A percentile compares a stretch with the other conserved stretches of the same genome.
These are phyloP conservation scores for Lentinula edodes DNA, from an alignment of 768 basidiomycete species.

Conservation along the genomic window DNA sequence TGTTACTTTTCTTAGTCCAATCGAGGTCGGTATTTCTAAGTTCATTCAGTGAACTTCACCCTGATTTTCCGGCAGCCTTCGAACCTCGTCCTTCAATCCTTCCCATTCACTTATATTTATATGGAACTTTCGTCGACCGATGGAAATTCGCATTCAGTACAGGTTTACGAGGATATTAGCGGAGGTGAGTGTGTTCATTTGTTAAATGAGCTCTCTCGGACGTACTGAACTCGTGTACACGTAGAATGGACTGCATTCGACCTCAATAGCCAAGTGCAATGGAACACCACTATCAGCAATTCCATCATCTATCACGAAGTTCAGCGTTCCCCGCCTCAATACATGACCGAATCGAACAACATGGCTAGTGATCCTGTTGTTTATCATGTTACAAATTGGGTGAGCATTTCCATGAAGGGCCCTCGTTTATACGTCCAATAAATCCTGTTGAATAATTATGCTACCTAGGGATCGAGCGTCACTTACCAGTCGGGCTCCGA, in stretches of 20 bases:
- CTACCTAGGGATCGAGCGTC: background rate
- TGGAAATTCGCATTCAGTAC: conserved; percentile 16
- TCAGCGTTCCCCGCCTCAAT: conserved; percentile 2
- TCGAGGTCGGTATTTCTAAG: conserved; percentile 9
- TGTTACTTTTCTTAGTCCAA: conserved; percentile 42
- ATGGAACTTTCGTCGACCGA: conserved; percentile 19
- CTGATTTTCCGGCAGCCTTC: background rate
- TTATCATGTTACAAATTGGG: conserved; percentile 2
- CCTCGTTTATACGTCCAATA: background rate
- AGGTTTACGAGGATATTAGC: conserved; percentile 24
- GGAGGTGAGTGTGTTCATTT: conserved; percentile 14
- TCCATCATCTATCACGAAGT: conserved; percentile 9
- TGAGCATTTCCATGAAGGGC: background rate
- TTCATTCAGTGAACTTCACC: background rate
- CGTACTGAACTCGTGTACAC: background rate
- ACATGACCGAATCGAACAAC: conserved; percentile 6
- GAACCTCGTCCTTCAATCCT: conserved; percentile 20
- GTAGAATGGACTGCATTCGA: conserved; percentile 9
- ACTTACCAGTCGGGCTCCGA: conserved; percentile 8
- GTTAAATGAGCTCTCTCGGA: too few relatives aligned
- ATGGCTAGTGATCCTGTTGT: conserved; percentile 11
- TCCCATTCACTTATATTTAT: conserved; percentile 25
- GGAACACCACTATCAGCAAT: conserved; percentile 9
- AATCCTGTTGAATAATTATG: background rate
- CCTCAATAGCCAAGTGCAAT: background rate